Base-by-base conservation (phyloP, 208 protist species). In the Spongospora subterranea region DNA sequence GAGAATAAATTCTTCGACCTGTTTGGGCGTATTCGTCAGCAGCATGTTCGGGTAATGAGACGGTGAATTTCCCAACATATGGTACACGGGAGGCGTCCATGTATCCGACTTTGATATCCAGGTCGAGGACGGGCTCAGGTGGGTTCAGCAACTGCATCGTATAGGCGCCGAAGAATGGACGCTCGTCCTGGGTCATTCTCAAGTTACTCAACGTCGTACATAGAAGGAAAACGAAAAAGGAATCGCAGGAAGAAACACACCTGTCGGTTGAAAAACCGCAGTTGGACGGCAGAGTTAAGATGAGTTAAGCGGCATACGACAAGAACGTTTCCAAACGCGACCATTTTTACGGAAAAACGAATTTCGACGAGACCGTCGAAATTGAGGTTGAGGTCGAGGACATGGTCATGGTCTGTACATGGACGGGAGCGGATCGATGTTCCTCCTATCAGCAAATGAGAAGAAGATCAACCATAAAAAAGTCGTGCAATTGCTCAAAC, bases 91-190 rank as follows among this genome's bases (percentile, higher is more conserved):
- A 39, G 6, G 71, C 71, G 35, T 82, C 71, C 6, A 82, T n/a
- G 71, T 82, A 82, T 20, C 71, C 71, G 71, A 82, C 71, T 35
- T 43, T 35, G 71, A 82, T 43, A 43, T 82, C 71, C n/a, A 82
- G 35, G n/a, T 82, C 71, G n/a, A 82, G n/a, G 13, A 43, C 35
- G 13, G 71, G 71, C 13, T 82, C 71, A 20, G 71, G 71, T 35
- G n/a, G 13, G n/a, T 6, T 35, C n/a, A 39, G 6, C 17, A 82
- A 43, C 71, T 82, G 35, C 35, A 35, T 45, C 35, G 71, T 82
- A n/a, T 45, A 82, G 35, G 17, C 71, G 6, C 71, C 71, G 35
- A 82, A 82, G n/a, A 82, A 82, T 20, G 71, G 71, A 20, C 71
- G 6, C 6, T 82, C 71, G 13, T 35, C 71, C 71, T 82, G 71